phyloP scores from a whole-genome alignment of 2,329 filamentous ascomycete species.

The Pseudogymnoascus sp. region DNA sequence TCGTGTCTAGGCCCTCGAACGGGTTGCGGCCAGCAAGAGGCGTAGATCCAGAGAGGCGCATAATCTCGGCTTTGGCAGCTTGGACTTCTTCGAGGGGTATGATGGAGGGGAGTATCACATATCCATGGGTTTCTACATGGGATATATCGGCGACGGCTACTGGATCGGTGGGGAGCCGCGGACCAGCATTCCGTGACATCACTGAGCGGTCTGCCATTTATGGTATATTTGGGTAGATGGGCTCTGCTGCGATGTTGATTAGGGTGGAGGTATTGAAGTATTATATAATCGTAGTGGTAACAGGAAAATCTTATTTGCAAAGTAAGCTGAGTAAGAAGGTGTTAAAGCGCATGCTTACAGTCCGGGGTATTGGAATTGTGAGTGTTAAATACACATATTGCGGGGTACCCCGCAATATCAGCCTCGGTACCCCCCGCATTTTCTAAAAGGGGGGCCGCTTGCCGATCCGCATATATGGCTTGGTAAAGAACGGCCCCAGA shows the following conservation, averaged over 20 bases:
- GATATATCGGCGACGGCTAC: not conserved
- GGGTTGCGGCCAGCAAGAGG: constrained; percentile 28
- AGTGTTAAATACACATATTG: not conserved
- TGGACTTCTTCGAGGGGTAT: constrained; percentile 27
- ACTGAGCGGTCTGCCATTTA: not conserved
- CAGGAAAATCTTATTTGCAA: not conserved
- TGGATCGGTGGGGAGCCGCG: not conserved
- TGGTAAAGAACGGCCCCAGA: not conserved
- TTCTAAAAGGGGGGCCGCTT: not conserved
- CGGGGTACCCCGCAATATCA: not conserved
- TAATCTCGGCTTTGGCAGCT: constrained; percentile 29
- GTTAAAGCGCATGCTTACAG: not conserved
- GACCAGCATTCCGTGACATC: not conserved
- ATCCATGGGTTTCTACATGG: constrained; percentile 25
- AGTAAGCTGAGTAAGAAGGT: not conserved
- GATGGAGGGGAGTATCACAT: constrained; percentile 30
- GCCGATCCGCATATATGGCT: not conserved
- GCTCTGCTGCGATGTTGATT: not conserved
- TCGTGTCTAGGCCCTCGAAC: constrained; percentile 32
- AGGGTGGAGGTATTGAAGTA: not conserved
- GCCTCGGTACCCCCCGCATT: constrained; percentile 1
- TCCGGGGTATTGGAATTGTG: not conserved
- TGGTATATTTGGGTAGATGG: not conserved
- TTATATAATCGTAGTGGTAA: not conserved
- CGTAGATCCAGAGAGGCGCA: constrained; percentile 27